phyloP scores from a whole-genome alignment of 169 alveolate species.

The Cryptosporidium sp. region DNA sequence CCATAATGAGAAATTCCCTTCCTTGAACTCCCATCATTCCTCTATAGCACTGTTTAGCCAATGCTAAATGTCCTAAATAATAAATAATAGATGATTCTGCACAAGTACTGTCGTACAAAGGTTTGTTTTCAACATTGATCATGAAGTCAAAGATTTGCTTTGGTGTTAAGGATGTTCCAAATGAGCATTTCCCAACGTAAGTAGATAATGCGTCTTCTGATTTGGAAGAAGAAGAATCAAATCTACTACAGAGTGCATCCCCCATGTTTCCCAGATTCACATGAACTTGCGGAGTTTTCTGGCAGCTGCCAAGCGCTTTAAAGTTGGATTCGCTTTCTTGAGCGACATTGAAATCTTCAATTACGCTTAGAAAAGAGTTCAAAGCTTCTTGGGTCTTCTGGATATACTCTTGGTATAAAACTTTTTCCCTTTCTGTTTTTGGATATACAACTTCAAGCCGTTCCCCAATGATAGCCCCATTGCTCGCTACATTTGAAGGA shows the following conservation, averaged over 20 bases:
- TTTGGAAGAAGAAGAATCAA: conserved; percentile 1
- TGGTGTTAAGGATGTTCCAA: conserved; percentile 44
- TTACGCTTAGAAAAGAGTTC: neutral
- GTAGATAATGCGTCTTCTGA: conserved; percentile 20
- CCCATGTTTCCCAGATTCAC: conserved; percentile 61
- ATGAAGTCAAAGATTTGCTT: conserved; percentile 47
- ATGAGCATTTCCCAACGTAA: conserved; percentile 34
- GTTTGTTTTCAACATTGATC: conserved; percentile 37
- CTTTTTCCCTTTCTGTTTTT: conserved; percentile 2
- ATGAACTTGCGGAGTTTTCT: neutral
- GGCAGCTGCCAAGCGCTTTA: conserved; percentile 30
- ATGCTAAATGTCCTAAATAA: neutral
- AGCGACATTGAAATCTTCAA: conserved; percentile 23
- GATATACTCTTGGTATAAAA: conserved; percentile 7
- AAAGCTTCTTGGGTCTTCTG: conserved; percentile 21
- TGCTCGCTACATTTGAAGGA: neutral
- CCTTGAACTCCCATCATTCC: conserved; percentile 76
- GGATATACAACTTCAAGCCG: neutral
- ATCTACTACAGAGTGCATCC: conserved; percentile 42
- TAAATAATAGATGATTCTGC: conserved; percentile 41
- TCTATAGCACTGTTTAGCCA: conserved; percentile 52
- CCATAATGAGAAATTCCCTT: conserved; percentile 41
- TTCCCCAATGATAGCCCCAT: conserved; percentile 57
- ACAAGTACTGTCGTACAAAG: conserved; percentile 60
- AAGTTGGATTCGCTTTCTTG: conserved; percentile 19